Evolutionary conservation across 2,329 filamentous ascomycete genomes (phyloP).

Genomic region (Aspergillus calidoustus): DNA sequence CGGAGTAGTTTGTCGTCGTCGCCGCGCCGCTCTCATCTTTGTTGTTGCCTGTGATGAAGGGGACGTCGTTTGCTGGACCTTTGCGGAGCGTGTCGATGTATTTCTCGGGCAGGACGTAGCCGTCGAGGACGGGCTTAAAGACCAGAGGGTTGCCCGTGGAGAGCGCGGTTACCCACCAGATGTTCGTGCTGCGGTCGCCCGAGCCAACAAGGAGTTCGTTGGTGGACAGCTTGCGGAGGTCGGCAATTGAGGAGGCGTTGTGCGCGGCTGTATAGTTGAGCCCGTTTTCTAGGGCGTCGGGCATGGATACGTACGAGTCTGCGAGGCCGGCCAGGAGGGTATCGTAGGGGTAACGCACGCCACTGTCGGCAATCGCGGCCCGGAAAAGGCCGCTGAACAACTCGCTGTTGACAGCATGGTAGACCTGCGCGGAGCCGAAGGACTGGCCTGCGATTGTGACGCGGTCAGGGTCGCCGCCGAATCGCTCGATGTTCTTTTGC

Average conservation of each 20-base stretch:
- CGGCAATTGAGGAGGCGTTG: slow-evolving; percentile 30
- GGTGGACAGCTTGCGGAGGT: slow-evolving; percentile 30
- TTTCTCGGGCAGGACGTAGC: slow-evolving; percentile 31
- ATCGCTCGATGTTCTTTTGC: slow-evolving; percentile 55
- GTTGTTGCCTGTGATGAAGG: slow-evolving; percentile 43
- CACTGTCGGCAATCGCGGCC: slow-evolving; percentile 36
- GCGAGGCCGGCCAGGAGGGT: slow-evolving; percentile 35
- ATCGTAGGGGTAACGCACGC: slow-evolving; percentile 36
- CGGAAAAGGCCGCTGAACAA: slow-evolving; percentile 37
- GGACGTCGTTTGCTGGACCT: slow-evolving; percentile 40
- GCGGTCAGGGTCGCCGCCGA: slow-evolving; percentile 56
- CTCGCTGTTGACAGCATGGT: slow-evolving; percentile 37
- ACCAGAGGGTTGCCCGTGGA: slow-evolving; percentile 33
- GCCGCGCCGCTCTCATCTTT: slow-evolving; percentile 39
- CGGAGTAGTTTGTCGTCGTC: slow-evolving; percentile 28
- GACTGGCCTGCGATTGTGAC: slow-evolving; percentile 49
- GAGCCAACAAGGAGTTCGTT: slow-evolving; percentile 32
- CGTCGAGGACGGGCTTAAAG: slow-evolving; percentile 35
- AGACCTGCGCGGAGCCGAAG: slow-evolving; percentile 36
- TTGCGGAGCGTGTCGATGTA: slow-evolving; percentile 32
- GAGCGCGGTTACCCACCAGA: slow-evolving; percentile 36
- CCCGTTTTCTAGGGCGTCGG: slow-evolving; percentile 29
- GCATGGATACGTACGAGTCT: slow-evolving; percentile 36
- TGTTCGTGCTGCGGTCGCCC: slow-evolving; percentile 30
- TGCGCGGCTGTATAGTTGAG: slow-evolving; percentile 31